Conservation (phyloP, 31 red algal species). For the Endocladia muricata region DNA sequence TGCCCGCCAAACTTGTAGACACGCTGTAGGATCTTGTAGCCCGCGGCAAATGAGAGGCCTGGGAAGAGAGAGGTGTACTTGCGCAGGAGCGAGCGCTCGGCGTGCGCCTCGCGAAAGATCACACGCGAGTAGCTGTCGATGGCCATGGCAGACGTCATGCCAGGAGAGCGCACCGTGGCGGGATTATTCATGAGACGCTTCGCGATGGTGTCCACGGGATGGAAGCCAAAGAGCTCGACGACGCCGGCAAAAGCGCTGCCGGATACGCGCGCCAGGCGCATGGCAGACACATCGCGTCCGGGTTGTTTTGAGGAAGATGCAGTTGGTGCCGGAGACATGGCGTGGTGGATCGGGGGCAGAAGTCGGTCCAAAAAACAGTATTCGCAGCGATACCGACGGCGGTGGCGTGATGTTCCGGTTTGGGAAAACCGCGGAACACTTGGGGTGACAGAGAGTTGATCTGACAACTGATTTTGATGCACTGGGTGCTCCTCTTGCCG, state of each 20-base stretch:
- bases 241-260: conserved; percentile 69
- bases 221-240: conserved; percentile 70
- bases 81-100: conserved; percentile 2
- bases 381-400: no score
- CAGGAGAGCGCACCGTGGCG: conserved; percentile 21
- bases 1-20: conserved; percentile 88
- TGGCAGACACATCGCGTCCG: conserved; percentile 12
- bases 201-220: conserved; percentile 77
- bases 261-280: conserved; percentile 43
- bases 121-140: conserved; percentile 46
- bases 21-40: conserved; percentile 76
- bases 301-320: not conserved
- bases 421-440: no score
- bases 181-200: conserved; percentile 73
- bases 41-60: conserved; percentile 69
- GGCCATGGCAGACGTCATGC: conserved; percentile 37
- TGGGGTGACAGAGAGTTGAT: no score
- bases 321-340: not conserved
- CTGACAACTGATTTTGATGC: no score
- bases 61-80: conserved; percentile 70
- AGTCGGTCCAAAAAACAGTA: no score
- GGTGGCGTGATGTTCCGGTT: no score
- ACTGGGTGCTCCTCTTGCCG: no score
- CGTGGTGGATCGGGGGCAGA: no score
- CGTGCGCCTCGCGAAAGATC: conserved; percentile 62